Evolutionary conservation across 768 basidiomycete genomes (phyloP), one percentile per base, ranked within the genome.

Genomic region (Russula ochroleuca): DNA sequence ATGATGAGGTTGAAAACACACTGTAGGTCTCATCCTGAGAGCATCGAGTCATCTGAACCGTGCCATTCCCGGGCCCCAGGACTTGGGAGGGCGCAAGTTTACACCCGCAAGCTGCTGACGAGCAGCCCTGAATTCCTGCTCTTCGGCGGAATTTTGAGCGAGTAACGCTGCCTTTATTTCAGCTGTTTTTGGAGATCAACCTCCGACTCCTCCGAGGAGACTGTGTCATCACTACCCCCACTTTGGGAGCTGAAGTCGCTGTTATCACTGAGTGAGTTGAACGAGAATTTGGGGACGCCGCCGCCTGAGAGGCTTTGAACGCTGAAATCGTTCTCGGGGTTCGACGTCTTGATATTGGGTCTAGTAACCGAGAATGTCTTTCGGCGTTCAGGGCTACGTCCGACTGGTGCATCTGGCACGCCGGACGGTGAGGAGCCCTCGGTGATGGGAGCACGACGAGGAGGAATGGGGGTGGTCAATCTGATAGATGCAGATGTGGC

Each of bases 201-300:
- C 70, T 94, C 91, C n/a, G 90, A 92, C 75, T 94, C 91, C 67
- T 28, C 90, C 9, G 90, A 92, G 3, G 86, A 90, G 61, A 92
- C 80, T 4, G 92, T 92, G 63, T 83, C 84, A 72, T 89, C 88
- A 3, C 86, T 85, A 70, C 83, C 68, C 19, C 76, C 76, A 65
- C 79, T 76, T 69, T 73, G 73, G 41, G 78, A 78, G 52, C 86
- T 51, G 10, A 66, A 85, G 66, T 86, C 84, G 57, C 83, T 79
- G 70, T 82, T 84, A 51, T 66, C 65, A 70, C 85, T 82, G 69
- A 79, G 83, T 9, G 85, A 83, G 63, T 83, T 80, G 61, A 66
- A 72, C 23, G 73, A 62, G 19, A 66, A 68, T 28, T 50, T 45
- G 9, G 62, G 38, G 21, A 58, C 69, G 17, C 70, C 69, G 62